A percentile compares a stretch with the other conserved stretches of the same genome.
Conservation (phyloP, 345 rosid species). For the Populus tremula region DNA sequence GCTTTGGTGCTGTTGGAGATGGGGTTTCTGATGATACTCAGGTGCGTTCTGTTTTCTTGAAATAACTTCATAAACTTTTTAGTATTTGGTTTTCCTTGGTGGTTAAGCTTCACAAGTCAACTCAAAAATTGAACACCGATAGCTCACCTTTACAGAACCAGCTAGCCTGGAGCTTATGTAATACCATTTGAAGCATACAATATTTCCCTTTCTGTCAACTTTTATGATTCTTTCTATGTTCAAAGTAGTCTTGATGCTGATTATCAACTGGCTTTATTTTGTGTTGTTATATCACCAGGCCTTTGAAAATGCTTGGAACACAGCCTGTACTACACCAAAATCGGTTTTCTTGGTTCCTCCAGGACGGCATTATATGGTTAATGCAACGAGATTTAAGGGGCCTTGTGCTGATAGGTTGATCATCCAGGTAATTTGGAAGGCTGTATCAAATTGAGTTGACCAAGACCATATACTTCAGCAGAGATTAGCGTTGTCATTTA, state of each 20-base stretch:
- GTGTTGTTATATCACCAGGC: constrained; percentile 41
- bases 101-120: neutral
- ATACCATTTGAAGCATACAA: neutral
- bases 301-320: constrained; percentile 68
- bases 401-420: constrained; percentile 72
- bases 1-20: constrained; percentile 88
- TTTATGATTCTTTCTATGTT: neutral
- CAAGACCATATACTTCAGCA: neutral
- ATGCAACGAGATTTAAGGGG: constrained; percentile 78
- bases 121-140: neutral
- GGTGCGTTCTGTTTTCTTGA: constrained; percentile 41
- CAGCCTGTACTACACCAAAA: constrained; percentile 62
- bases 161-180: neutral
- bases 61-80: neutral
- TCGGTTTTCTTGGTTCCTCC: constrained; percentile 80
- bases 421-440: constrained; percentile 56
- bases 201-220: neutral
- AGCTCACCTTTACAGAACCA: neutral
- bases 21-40: constrained; percentile 86
- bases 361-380: constrained; percentile 64
- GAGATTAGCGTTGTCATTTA: neutral
- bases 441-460: neutral
- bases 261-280: neutral
- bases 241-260: neutral
- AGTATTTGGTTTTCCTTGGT: neutral